Evolutionary conservation across 1,284 basidiomycete genomes (phyloP).

Genomic region (Ustilago cynodontis): DNA sequence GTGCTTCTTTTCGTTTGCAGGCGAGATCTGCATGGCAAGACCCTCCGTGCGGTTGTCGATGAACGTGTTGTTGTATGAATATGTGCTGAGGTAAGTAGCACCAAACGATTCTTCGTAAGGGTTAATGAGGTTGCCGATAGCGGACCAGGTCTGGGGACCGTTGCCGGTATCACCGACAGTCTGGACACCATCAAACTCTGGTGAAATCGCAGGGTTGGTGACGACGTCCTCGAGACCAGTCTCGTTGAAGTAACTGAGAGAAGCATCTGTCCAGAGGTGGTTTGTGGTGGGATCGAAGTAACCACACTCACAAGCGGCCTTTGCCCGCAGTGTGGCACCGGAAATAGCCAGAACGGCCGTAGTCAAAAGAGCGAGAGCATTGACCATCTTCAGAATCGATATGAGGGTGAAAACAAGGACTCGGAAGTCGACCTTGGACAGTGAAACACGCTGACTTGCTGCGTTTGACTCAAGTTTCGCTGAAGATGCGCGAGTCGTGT

Average conservation of each 20-base stretch:
- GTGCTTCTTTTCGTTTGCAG: conserved; percentile 43
- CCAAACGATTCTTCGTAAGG: conserved; percentile 57
- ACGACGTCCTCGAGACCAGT: conserved; percentile 51
- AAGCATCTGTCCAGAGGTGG: conserved; percentile 61
- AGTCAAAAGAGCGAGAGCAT: conserved; percentile 18
- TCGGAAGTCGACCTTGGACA: conserved; percentile 10
- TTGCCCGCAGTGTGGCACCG: conserved; percentile 23
- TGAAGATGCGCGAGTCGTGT: background rate
- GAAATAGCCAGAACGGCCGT: conserved; percentile 38
- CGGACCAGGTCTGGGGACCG: conserved; percentile 54
- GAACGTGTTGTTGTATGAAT: conserved; percentile 56
- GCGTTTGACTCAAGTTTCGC: background rate
- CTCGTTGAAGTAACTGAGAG: conserved; percentile 64
- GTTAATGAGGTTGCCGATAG: conserved; percentile 48
- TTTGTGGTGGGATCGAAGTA: conserved; percentile 58
- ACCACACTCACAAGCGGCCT: conserved; percentile 58
- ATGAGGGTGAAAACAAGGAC: background rate
- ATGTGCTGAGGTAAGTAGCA: conserved; percentile 48
- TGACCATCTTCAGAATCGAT: conserved; percentile 25
- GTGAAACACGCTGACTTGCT: background rate
- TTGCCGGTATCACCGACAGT: conserved; percentile 45
- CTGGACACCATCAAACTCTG: conserved; percentile 31
- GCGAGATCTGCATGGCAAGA: conserved; percentile 53
- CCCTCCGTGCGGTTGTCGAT: conserved; percentile 45
- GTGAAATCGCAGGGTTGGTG: conserved; percentile 42